Evolutionary conservation across 2,329 filamentous ascomycete genomes (phyloP).

Genomic region (Penicillium sp.): DNA sequence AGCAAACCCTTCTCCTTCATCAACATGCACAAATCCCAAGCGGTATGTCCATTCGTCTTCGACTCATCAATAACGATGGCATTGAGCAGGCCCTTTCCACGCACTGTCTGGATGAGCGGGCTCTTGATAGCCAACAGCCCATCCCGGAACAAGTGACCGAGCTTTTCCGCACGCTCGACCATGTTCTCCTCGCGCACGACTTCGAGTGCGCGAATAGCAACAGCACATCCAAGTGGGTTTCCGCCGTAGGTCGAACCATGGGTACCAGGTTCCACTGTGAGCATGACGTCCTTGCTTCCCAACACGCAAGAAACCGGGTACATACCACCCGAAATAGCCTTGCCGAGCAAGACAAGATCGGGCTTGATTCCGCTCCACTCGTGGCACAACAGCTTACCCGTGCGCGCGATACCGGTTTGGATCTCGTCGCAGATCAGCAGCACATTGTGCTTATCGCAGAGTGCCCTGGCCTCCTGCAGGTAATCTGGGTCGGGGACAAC

Average conservation of each 20-base stretch:
- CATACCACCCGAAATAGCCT: conserved; percentile 97
- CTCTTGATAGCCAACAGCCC: conserved; percentile 72
- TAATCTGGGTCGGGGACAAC: conserved; percentile 92
- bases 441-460: conserved; percentile 94
- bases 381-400: conserved; percentile 87
- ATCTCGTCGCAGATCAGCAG: conserved; percentile 98
- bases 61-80: conserved; percentile 93
- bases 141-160: conserved; percentile 81
- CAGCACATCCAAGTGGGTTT: conserved; percentile 91
- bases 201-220: conserved; percentile 92
- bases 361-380: conserved; percentile 95
- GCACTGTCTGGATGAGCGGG: conserved; percentile 75
- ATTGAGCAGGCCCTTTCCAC: conserved; percentile 92
- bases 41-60: conserved; percentile 77
- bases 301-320: conserved; percentile 97
- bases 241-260: conserved; percentile 98
- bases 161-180: conserved; percentile 73
- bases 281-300: conserved; percentile 85
- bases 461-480: conserved; percentile 70
- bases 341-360: conserved; percentile 90
- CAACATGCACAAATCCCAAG: conserved; percentile 95
- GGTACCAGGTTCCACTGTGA: conserved; percentile 91
- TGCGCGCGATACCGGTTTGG: conserved; percentile 94
- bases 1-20: conserved; percentile 93
- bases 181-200: conserved; percentile 89